Evolutionary conservation across 1,284 basidiomycete species (phyloP).

Genomic region (Ganoderma multipileum): DNA sequence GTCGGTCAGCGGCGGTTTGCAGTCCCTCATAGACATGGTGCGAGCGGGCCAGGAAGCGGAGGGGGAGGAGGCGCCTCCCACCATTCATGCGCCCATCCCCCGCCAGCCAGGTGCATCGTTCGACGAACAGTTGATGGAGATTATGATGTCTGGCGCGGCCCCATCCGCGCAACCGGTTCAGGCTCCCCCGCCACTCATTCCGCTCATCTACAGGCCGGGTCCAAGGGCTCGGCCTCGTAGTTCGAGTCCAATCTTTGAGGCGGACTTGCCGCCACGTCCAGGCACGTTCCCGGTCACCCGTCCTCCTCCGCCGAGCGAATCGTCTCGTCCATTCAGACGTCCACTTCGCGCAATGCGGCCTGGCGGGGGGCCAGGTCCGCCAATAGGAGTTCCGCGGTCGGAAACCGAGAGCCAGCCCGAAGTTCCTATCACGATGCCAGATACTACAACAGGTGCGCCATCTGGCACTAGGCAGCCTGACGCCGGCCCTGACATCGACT

Average conservation of each 20-base stretch:
- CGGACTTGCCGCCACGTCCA: slow-evolving; percentile 38
- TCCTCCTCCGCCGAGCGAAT: slow-evolving; percentile 8
- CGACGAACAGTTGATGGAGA: slow-evolving; percentile 64
- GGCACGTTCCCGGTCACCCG: slow-evolving; percentile 36
- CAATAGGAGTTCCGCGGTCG: slow-evolving; percentile 9
- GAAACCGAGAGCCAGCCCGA: slow-evolving; percentile 20
- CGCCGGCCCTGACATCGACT: slow-evolving; percentile 30
- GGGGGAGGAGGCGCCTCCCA: slow-evolving; percentile 31
- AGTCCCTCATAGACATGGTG: slow-evolving; percentile 37
- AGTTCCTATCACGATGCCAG: slow-evolving; percentile 6
- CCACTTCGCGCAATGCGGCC: slow-evolving; percentile 9
- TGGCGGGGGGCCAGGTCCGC: not conserved
- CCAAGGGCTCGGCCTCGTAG: slow-evolving; percentile 52
- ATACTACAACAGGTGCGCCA: not conserved
- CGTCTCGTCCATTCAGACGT: slow-evolving; percentile 11
- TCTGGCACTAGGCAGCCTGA: slow-evolving; percentile 11
- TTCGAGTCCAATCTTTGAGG: slow-evolving; percentile 47
- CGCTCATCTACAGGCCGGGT: slow-evolving; percentile 60
- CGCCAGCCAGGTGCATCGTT: slow-evolving; percentile 54
- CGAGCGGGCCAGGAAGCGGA: slow-evolving; percentile 34
- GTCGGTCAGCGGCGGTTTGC: slow-evolving; percentile 29
- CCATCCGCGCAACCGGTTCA: slow-evolving; percentile 50
- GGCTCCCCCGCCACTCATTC: slow-evolving; percentile 58
- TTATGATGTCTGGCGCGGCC: slow-evolving; percentile 53
- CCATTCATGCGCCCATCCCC: slow-evolving; percentile 50